A percentile compares a stretch with the other conserved stretches of the same genome.
Evolutionary conservation across 345 rosid genomes (phyloP).

Genomic region (Angophora floribunda): DNA sequence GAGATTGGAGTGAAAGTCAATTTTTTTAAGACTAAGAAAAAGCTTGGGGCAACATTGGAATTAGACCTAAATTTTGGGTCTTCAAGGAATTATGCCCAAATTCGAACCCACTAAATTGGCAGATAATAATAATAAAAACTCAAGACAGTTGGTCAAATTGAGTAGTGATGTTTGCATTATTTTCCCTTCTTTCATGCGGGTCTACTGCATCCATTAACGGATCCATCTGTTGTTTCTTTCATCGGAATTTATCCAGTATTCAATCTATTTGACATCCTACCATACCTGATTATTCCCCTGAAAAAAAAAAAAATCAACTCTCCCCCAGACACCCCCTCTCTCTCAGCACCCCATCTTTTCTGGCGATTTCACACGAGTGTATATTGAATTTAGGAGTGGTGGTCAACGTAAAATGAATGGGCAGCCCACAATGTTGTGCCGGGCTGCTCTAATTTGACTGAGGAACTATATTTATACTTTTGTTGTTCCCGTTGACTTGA

Average conservation of each 20-base stretch:
- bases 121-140: neutral
- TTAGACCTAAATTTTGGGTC: neutral
- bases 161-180: neutral
- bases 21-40: neutral
- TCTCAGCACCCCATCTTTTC: neutral
- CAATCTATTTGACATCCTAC: neutral
- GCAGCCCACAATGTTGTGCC: neutral
- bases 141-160: neutral
- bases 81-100: neutral
- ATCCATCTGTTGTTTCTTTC: neutral
- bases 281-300: neutral
- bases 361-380: neutral
- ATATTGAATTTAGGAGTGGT: neutral
- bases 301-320: neutral
- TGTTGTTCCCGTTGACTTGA: neutral
- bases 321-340: neutral
- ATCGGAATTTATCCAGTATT: neutral
- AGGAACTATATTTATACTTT: neutral
- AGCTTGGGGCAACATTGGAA: neutral
- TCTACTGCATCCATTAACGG: neutral
- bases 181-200: neutral
- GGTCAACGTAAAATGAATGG: neutral
- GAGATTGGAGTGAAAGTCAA: neutral
- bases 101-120: neutral
- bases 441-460: neutral